Evolutionary conservation across 2,329 filamentous ascomycete species (phyloP), one percentile per base, ranked within the genome.

Genomic region (Verticillium nonalfalfae): DNA sequence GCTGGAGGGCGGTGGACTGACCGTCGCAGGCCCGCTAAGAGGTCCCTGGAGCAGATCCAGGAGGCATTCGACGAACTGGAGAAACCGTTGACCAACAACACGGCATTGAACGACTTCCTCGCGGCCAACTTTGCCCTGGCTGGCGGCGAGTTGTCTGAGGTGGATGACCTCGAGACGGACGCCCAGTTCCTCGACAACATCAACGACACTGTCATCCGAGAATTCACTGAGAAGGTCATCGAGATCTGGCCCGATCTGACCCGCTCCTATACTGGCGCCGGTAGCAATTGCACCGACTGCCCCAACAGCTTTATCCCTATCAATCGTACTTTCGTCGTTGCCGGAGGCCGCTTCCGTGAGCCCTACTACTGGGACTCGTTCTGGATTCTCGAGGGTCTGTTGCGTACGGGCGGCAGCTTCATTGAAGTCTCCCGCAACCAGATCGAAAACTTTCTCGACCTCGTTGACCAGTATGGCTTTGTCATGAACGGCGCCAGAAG

Each of bases 351-450:
- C 35, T 90, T 90, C 76, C 79, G 87, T 38, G 87, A 90, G 72
- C 81, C 85, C 1, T 90, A 90, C 69, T 90, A 90, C 71, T 90
- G 87, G 87, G 86, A 90, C 71, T 86, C 85, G 36, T 89, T 83
- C 74, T 65, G 64, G 86, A 87, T 89, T 57, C 67, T 90, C 56
- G 83, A 88, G 72, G 87, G 87, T 31, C 77, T 90, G 31, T 73
- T 90, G 38, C 81, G 87, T 56, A 89, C 86, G 0, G 81, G 85
- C 15, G 87, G 87, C 40, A 81, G 81, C 55, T 90, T 89, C 64
- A 81, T 82, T 7, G 72, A 83, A 38, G 87, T 90, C 63, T 83
- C 86, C 4, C 80, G 79, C 69, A 88, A 90, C 72, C 87, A 85
- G 35, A 87, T 90, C 64, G 85, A 89, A 68, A 90, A 90, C 69